Conservation (phyloP, 768 basidiomycete species). For the Rhizopogon rudus region DNA sequence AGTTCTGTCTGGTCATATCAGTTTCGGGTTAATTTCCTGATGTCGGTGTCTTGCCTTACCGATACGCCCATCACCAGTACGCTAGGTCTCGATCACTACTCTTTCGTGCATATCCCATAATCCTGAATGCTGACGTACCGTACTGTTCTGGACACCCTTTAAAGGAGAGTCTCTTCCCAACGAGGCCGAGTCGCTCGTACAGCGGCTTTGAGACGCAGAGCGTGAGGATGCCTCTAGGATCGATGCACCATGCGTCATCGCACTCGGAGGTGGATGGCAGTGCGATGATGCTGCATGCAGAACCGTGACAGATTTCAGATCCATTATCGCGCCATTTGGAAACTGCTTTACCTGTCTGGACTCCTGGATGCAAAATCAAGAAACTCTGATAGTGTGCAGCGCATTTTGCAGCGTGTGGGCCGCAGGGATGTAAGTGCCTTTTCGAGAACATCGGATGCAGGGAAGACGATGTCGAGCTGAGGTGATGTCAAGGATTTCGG, state of each 20-base stretch:
- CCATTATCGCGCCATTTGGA: not conserved
- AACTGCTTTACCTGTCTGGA: slow-evolving; percentile 22
- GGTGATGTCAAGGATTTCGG: not conserved
- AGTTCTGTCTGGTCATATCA: too few relatives aligned
- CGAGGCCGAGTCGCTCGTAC: slow-evolving; percentile 57
- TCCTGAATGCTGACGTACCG: slow-evolving; percentile 31
- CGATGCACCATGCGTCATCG: slow-evolving; percentile 69
- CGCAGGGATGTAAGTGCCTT: slow-evolving; percentile 35
- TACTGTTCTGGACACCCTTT: slow-evolving; percentile 42
- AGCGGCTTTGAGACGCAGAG: slow-evolving; percentile 50
- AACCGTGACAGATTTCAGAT: not conserved
- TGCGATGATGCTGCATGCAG: slow-evolving; percentile 32
- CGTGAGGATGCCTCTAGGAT: slow-evolving; percentile 55
- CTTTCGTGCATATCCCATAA: not conserved
- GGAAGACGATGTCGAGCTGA: slow-evolving; percentile 62
- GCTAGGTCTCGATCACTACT: slow-evolving; percentile 9
- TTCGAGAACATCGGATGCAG: slow-evolving; percentile 37
- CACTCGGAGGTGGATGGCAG: slow-evolving; percentile 24
- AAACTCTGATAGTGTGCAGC: slow-evolving; percentile 39
- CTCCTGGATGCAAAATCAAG: slow-evolving; percentile 31
- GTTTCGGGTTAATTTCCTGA: too few relatives aligned
- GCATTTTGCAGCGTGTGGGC: slow-evolving; percentile 41
- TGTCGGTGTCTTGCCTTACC: slow-evolving; percentile 35
- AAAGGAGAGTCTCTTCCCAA: slow-evolving; percentile 52
- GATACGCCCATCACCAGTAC: slow-evolving; percentile 43